These are phyloP conservation scores for Pholiota conissans DNA, from an alignment of 768 basidiomycete genomes.

Conservation along the genomic window DNA sequence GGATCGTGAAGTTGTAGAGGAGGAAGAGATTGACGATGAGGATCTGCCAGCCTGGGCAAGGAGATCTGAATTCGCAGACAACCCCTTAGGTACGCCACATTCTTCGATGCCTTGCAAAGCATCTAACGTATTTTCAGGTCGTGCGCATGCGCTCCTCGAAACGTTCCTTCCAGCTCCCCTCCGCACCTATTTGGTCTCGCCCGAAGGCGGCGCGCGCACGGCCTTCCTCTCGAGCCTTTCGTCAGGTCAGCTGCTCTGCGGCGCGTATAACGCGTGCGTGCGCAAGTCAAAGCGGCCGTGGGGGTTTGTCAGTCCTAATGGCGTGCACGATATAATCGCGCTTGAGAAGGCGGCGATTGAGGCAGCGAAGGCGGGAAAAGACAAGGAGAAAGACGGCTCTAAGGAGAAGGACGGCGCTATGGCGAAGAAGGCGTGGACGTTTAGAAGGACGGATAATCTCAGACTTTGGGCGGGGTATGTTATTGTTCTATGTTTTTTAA, in stretches of 20 bases:
- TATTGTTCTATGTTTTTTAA: neutral
- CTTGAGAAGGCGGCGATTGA: constrained; percentile 53
- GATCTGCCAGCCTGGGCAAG: constrained; percentile 81
- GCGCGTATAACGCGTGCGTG: constrained; percentile 79
- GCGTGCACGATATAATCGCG: constrained; percentile 76
- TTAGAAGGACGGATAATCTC: constrained; percentile 83
- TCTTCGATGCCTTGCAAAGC: neutral
- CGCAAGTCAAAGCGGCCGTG: constrained; percentile 81
- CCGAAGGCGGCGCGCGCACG: constrained; percentile 26
- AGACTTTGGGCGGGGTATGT: constrained; percentile 83
- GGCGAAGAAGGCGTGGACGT: constrained; percentile 74
- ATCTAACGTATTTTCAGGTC: constrained; percentile 42
- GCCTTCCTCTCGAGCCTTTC: constrained; percentile 57
- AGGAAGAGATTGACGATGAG: constrained; percentile 63
- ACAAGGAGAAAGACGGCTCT: constrained; percentile 30
- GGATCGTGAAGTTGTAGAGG: neutral
- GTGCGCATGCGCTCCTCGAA: constrained; percentile 60
- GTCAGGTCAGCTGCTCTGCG: constrained; percentile 80
- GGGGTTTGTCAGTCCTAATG: constrained; percentile 80
- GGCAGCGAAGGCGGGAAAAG: constrained; percentile 43
- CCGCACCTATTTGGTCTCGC: constrained; percentile 35
- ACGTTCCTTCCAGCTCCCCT: constrained; percentile 61
- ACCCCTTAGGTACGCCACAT: constrained; percentile 53
- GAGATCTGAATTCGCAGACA: constrained; percentile 49
- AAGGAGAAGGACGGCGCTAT: constrained; percentile 39